Evolutionary conservation across 768 basidiomycete species (phyloP).

Genomic region (Phylloporus sp.): DNA sequence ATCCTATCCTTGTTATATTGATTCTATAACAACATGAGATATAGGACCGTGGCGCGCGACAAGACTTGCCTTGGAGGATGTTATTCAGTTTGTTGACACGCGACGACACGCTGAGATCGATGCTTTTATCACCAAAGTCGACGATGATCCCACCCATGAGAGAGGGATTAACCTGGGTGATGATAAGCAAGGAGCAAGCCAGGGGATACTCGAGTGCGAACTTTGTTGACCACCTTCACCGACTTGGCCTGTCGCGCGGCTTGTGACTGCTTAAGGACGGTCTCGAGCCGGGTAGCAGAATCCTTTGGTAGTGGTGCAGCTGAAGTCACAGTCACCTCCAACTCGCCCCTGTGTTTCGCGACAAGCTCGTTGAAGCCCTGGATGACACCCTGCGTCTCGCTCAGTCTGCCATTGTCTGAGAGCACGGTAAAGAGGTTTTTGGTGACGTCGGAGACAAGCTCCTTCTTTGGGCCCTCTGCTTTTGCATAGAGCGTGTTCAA

Average conservation of each 20-base stretch:
- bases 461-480: slow-evolving; percentile 70
- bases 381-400: slow-evolving; percentile 81
- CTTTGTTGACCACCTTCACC: slow-evolving; percentile 90
- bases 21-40: slow-evolving; percentile 20
- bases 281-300: slow-evolving; percentile 73
- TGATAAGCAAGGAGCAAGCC: slow-evolving; percentile 1
- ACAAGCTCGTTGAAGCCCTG: slow-evolving; percentile 90
- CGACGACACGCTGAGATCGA: slow-evolving; percentile 92
- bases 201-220: slow-evolving; percentile 29
- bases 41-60: not conserved
- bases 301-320: slow-evolving; percentile 78
- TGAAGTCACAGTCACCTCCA: slow-evolving; percentile 89
- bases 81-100: slow-evolving; percentile 94
- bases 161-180: slow-evolving; percentile 78
- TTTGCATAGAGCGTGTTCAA: slow-evolving; percentile 66
- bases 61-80: slow-evolving; percentile 69
- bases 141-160: slow-evolving; percentile 90
- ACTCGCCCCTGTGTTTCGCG: slow-evolving; percentile 85
- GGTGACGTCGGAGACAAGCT: slow-evolving; percentile 77
- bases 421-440: slow-evolving; percentile 89
- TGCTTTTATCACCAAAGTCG: slow-evolving; percentile 97
- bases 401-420: slow-evolving; percentile 89
- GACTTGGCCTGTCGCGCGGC: slow-evolving; percentile 83
- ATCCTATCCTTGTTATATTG: slow-evolving; percentile 17
- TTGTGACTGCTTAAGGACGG: slow-evolving; percentile 80